Percentiles rank a stretch among this genome's conserved stretches.
Evolutionary conservation across 441 rosid species (phyloP).

Genomic region (Gossypium schwendimanii): DNA sequence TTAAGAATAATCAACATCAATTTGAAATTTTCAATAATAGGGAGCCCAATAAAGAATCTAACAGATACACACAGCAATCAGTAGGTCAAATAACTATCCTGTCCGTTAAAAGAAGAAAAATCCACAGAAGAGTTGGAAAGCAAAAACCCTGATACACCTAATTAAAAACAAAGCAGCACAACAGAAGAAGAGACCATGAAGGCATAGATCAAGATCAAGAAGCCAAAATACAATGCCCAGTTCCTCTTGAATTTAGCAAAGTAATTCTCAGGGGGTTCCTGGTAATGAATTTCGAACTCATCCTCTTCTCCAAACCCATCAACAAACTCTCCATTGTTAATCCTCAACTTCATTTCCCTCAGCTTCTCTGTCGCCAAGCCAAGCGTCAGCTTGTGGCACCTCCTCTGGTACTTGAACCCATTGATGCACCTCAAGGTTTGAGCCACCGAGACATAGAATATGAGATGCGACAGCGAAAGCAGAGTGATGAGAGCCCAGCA

Average conservation of each 20-base stretch:
- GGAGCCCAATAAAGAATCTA: not conserved
- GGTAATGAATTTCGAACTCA: conserved; percentile 87
- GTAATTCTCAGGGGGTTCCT: conserved; percentile 86
- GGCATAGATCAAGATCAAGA: conserved; percentile 70
- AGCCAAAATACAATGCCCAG: conserved; percentile 87
- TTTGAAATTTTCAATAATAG: not conserved
- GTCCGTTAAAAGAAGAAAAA: too few relatives aligned
- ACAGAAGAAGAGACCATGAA: conserved; percentile 76
- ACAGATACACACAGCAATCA: not conserved
- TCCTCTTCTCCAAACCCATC: conserved; percentile 41
- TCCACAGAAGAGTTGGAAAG: too few relatives aligned
- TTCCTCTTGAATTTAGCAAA: conserved; percentile 89
- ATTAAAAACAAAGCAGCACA: conserved; percentile 64
- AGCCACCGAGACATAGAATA: conserved; percentile 87
- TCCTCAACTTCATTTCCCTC: conserved; percentile 57
- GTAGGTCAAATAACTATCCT: not conserved
- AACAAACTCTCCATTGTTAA: conserved; percentile 34
- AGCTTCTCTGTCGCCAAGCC: conserved; percentile 86
- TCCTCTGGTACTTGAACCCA: conserved; percentile 85
- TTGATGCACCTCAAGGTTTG: conserved; percentile 27
- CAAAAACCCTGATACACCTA: too few relatives aligned
- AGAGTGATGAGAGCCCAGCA: conserved; percentile 76
- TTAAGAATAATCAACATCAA: not conserved
- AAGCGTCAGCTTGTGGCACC: conserved; percentile 90
- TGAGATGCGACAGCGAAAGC: conserved; percentile 68